These are phyloP conservation scores for Magnolia officinalis DNA, from an alignment of 164 flowering plant genomes.

Conservation along the genomic window DNA sequence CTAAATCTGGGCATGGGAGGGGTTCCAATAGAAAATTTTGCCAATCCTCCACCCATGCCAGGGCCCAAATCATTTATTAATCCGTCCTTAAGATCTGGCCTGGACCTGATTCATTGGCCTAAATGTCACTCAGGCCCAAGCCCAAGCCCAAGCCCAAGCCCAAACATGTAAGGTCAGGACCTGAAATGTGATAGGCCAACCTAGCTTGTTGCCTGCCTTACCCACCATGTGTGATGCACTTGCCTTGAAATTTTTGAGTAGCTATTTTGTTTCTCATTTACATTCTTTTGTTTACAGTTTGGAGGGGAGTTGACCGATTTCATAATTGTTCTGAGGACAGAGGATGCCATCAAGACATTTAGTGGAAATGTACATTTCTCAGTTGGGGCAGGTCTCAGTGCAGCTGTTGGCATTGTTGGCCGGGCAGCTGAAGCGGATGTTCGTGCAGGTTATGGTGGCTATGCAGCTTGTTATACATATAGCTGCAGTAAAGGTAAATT, in stretches of 20 bases:
- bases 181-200: no score
- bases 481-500: slow-evolving; percentile 92
- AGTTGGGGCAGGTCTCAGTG: slow-evolving; percentile 91
- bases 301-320: slow-evolving; percentile 96
- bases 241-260: neutral
- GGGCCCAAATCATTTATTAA: no score
- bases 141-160: no score
- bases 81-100: no score
- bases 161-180: no score
- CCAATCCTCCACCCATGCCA: no score
- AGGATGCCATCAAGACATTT: slow-evolving; percentile 73
- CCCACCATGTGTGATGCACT: neutral
- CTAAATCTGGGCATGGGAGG: no score
- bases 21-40: no score
- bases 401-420: slow-evolving; percentile 80
- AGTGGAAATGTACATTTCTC: slow-evolving; percentile 75
- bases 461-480: slow-evolving; percentile 95
- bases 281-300: slow-evolving; percentile 38
- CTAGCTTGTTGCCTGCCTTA: neutral
- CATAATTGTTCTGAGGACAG: slow-evolving; percentile 80
- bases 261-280: neutral
- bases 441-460: slow-evolving; percentile 87
- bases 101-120: no score
- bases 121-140: no score
- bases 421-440: slow-evolving; percentile 84